phyloP scores from a whole-genome alignment of 306 rosid species.

The Macrotyloma uniflorum region DNA sequence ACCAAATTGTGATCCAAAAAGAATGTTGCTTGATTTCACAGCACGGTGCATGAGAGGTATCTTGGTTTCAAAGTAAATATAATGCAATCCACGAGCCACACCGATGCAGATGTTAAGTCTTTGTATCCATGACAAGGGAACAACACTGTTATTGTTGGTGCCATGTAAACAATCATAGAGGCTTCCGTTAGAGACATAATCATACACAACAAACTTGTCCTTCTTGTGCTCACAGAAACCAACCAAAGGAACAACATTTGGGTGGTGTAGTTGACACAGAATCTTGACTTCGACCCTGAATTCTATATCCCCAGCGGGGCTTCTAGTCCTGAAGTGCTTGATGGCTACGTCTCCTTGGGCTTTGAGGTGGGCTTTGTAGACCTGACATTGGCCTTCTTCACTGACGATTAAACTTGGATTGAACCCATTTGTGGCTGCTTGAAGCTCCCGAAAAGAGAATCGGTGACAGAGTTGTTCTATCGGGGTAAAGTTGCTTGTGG shows the following conservation, averaged over 20 bases:
- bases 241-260: neutral
- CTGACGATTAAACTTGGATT: neutral
- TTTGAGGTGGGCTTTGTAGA: too few relatives aligned
- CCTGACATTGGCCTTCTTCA: neutral
- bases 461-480: neutral
- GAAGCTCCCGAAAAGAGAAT: neutral
- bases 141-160: neutral
- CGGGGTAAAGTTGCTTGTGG: neutral
- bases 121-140: neutral
- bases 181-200: neutral
- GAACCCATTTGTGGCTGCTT: neutral
- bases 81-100: neutral
- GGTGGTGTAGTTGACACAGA: neutral
- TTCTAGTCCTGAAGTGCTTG: neutral
- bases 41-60: conserved; percentile 3
- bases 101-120: neutral
- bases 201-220: neutral
- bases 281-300: neutral
- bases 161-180: neutral
- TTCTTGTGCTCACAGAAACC: neutral
- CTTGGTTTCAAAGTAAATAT: neutral
- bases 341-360: too few relatives aligned
- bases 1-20: neutral
- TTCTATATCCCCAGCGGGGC: neutral
- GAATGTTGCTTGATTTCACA: conserved; percentile 8